Conservation (phyloP, 257 asterid species). For the Nyctanthes arbortristis region DNA sequence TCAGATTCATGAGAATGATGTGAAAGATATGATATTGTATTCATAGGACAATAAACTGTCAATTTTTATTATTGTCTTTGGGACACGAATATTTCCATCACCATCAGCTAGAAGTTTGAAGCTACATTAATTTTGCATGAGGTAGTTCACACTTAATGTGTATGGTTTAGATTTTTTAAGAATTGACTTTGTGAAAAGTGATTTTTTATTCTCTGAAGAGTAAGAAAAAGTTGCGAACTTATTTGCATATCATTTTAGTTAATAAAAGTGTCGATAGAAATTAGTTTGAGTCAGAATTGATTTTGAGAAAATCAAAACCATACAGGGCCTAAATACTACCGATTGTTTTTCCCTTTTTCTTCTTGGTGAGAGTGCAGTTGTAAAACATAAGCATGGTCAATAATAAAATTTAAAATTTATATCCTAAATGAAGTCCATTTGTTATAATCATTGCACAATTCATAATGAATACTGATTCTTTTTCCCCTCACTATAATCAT, state of each 20-base stretch:
- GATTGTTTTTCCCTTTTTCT: background rate
- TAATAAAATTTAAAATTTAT: background rate
- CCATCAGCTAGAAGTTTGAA: background rate
- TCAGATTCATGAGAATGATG: background rate
- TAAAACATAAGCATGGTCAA: background rate
- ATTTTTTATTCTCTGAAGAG: no score
- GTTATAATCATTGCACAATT: background rate
- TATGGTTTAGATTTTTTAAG: no score
- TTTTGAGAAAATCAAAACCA: no score
- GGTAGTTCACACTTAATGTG: background rate
- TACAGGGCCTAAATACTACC: no score
- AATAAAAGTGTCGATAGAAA: no score
- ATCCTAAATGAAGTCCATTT: constrained; percentile 4
- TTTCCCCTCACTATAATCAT: background rate
- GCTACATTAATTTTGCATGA: background rate
- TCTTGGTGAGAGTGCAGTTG: background rate
- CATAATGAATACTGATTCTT: background rate
- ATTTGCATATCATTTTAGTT: no score
- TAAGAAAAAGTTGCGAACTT: no score
- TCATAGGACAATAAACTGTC: background rate
- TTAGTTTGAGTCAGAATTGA: no score
- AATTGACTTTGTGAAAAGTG: no score
- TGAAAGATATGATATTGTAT: background rate
- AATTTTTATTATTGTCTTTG: background rate
- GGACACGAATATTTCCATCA: background rate